Evolutionary conservation across 805 yeast genomes (phyloP), one percentile per base, ranked within the genome.

Genomic region (Wickerhamiella parazyma): DNA sequence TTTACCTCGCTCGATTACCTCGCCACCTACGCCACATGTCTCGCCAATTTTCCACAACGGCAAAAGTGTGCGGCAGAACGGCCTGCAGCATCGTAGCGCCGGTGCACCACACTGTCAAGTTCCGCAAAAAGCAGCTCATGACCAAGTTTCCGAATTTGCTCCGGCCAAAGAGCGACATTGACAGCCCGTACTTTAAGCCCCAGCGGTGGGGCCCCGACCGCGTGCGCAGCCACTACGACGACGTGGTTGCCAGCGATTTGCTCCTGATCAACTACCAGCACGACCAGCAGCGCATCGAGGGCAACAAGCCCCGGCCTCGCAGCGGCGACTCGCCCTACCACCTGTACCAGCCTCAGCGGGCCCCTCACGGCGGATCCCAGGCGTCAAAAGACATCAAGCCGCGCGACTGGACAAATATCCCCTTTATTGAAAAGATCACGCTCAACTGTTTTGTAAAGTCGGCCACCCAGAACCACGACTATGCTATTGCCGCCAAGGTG

Each of bases 261-360:
- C 62, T 91, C 53, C 73, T 91, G 51, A 78, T 82, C 54, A 74
- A 75, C 51, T 86, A 84, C 58, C 69, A 69, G 40, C 95, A 91
- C 62, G 58, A 70, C 18, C 64, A 60, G 41, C 60, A 56, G 33
- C 47, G 50, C 1, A 45, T 53, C 12, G 25, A 35, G 4, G 97
- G 97, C 45, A 68, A 72, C 46, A 84, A 82, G 63, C 71, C 71
- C 53, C 74, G 95, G 65, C 69, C 73, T 46, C 86, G 98, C 94
- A 86, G 82, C 51, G 82, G 82, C 43, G 66, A 80, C 18, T 78
- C 94, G 24, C 95, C 95, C 38, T 91, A 82, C 64, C 91, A 86
- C 57, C 59, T 86, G 44, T 84, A 84, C 64, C 81, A 95, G 71
- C 77, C 83, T 17, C 62, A 72, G 45, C 73, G 75, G 55, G 77